phyloP scores from a whole-genome alignment of 1,284 basidiomycete genomes.

The Tremellales sp. region DNA sequence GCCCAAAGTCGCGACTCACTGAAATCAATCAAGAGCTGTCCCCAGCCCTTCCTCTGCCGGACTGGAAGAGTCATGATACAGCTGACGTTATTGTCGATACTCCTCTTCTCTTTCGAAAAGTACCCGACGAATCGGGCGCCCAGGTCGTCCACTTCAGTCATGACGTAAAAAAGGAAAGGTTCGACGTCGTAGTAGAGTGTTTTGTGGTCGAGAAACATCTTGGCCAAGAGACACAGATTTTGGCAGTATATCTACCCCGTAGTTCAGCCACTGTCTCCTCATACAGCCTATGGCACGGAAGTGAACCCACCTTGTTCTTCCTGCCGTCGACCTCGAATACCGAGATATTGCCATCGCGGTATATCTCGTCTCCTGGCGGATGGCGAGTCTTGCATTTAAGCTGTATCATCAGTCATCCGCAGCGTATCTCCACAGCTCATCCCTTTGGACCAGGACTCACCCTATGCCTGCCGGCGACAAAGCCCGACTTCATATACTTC shows the following conservation, averaged over 20 bases:
- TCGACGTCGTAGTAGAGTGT: constrained; percentile 99
- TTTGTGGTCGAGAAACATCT: constrained; percentile 99
- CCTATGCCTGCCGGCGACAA: constrained; percentile 79
- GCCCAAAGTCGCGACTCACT: constrained; percentile 63
- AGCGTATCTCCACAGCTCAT: no score
- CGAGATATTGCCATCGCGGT: constrained; percentile 80
- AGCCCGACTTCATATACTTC: constrained; percentile 96
- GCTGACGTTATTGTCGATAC: constrained; percentile 92
- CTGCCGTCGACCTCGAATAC: constrained; percentile 98
- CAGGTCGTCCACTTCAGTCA: constrained; percentile 82
- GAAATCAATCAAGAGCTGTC: constrained; percentile 90
- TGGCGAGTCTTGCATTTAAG: constrained; percentile 91
- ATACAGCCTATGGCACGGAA: no score
- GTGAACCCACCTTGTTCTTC: constrained; percentile 75
- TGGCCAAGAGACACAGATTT: constrained; percentile 96
- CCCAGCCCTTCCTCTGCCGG: constrained; percentile 90
- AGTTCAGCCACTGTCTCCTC: not conserved
- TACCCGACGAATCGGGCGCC: constrained; percentile 97
- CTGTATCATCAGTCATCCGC: constrained; percentile 48
- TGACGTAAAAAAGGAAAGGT: constrained; percentile 98
- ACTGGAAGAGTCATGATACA: constrained; percentile 99
- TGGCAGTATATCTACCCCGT: constrained; percentile 85
- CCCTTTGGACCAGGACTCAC: constrained; percentile 53
- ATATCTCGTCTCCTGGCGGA: constrained; percentile 98
- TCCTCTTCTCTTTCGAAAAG: constrained; percentile 98